These are phyloP conservation scores for Phoma herbarum DNA, from an alignment of 2,329 filamentous ascomycete genomes.

Conservation along the genomic window DNA sequence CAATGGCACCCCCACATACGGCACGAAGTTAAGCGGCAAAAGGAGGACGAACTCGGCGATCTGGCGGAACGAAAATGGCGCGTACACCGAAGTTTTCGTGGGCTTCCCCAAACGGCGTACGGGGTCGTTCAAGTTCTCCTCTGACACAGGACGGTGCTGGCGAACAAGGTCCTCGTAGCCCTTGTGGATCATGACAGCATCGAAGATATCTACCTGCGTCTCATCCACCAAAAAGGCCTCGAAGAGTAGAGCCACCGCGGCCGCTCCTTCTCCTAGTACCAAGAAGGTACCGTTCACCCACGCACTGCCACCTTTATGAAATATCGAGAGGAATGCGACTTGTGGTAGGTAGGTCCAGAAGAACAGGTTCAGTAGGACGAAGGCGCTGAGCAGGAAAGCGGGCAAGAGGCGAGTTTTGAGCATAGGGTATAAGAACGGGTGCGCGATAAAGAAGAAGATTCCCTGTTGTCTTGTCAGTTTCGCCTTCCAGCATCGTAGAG, in stretches of 20 bases:
- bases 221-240: slow-evolving; percentile 70
- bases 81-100: slow-evolving; percentile 77
- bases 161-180: slow-evolving; percentile 67
- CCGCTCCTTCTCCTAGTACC: slow-evolving; percentile 73
- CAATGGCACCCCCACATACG: slow-evolving; percentile 80
- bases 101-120: slow-evolving; percentile 85
- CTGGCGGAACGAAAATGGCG: slow-evolving; percentile 90
- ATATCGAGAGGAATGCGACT: slow-evolving; percentile 86
- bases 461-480: slow-evolving; percentile 60
- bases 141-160: slow-evolving; percentile 62
- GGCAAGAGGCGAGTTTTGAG: slow-evolving; percentile 81
- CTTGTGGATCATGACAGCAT: slow-evolving; percentile 76
- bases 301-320: slow-evolving; percentile 81
- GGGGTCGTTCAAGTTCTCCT: slow-evolving; percentile 73
- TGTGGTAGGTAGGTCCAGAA: slow-evolving; percentile 88
- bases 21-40: slow-evolving; percentile 82
- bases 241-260: slow-evolving; percentile 66
- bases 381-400: slow-evolving; percentile 79
- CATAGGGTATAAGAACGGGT: slow-evolving; percentile 83
- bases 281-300: slow-evolving; percentile 89
- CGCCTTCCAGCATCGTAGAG: not conserved
- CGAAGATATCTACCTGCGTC: slow-evolving; percentile 81
- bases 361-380: slow-evolving; percentile 88
- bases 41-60: slow-evolving; percentile 79
- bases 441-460: slow-evolving; percentile 80